A percentile compares a stretch with the other conserved stretches of the same genome.
Conservation (phyloP, 1,284 basidiomycete species). For the Schizopora paradoxa region DNA sequence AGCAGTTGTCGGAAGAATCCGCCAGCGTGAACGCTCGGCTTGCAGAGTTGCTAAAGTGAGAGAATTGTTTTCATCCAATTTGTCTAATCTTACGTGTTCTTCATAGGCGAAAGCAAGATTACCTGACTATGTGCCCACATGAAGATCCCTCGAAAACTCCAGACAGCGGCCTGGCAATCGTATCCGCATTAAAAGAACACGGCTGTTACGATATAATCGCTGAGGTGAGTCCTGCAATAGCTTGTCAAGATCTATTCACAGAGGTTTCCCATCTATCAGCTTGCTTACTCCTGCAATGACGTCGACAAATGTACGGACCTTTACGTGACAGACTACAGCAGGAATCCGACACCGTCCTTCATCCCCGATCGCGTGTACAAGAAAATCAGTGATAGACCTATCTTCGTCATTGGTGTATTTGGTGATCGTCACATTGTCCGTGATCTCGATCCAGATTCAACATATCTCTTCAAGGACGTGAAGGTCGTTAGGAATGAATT, state of each 20-base stretch:
- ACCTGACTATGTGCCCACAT: not conserved
- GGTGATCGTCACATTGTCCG: conserved; percentile 40
- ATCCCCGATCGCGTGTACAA: conserved; percentile 22
- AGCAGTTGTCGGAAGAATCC: conserved; percentile 32
- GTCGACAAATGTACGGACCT: conserved; percentile 34
- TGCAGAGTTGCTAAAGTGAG: conserved; percentile 48
- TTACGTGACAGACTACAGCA: conserved; percentile 66
- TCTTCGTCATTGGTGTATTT: conserved; percentile 48
- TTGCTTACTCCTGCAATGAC: conserved; percentile 39
- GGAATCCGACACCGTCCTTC: conserved; percentile 38
- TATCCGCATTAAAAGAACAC: conserved; percentile 9
- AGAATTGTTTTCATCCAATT: too few species aligned
- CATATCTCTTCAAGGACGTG: conserved; percentile 47
- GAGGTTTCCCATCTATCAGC: conserved; percentile 25
- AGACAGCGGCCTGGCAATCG: not conserved
- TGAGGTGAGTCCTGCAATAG: conserved; percentile 3
- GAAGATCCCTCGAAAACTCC: not conserved
- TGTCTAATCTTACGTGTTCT: conserved; percentile 12
- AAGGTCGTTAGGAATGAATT: conserved; percentile 36
- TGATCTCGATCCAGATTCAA: conserved; percentile 37
- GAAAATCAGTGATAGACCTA: conserved; percentile 22
- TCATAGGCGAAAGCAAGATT: conserved; percentile 45
- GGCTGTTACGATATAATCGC: conserved; percentile 11
- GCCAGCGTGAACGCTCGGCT: conserved; percentile 38
- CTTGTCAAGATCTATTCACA: not conserved